phyloP scores from a whole-genome alignment of 140 eudicot species.

The Oenanthe javanica region DNA sequence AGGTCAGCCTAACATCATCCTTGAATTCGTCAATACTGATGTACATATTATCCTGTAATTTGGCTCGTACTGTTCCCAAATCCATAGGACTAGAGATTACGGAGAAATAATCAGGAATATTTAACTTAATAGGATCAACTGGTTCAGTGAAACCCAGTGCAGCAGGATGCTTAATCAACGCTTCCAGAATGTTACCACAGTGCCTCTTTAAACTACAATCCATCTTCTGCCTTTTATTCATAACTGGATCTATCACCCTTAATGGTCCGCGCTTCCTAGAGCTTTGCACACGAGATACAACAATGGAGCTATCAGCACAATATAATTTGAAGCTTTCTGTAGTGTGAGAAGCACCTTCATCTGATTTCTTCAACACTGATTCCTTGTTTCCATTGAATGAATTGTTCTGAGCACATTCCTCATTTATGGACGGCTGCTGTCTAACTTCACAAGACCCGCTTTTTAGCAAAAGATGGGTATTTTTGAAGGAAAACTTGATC shows the following conservation, averaged over 20 bases:
- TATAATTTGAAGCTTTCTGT: background rate
- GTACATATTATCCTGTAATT: constrained; percentile 41
- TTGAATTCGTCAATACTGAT: constrained; percentile 46
- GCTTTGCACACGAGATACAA: constrained; percentile 26
- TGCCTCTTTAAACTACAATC: constrained; percentile 32
- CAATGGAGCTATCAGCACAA: constrained; percentile 8
- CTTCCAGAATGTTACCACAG: constrained; percentile 42
- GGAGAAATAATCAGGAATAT: constrained; percentile 63
- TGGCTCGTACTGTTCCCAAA: constrained; percentile 57
- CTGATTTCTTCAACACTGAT: background rate
- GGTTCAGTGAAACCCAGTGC: constrained; percentile 44
- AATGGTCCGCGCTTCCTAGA: constrained; percentile 42
- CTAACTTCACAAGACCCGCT: background rate
- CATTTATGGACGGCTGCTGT: background rate
- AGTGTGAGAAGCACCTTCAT: background rate
- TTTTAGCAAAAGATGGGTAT: constrained; percentile 11
- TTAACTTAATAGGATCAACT: constrained; percentile 54
- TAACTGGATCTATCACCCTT: constrained; percentile 20
- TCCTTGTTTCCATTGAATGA: constrained; percentile 2
- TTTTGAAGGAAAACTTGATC: constrained; percentile 28
- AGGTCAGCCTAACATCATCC: constrained; percentile 62
- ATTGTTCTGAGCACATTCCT: background rate
- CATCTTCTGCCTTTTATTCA: constrained; percentile 51
- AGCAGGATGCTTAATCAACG: constrained; percentile 37
- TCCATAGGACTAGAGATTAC: constrained; percentile 76